Evolutionary conservation across 805 yeast genomes (phyloP), one percentile per base, ranked within the genome.

Genomic region (Ogataea sp.): DNA sequence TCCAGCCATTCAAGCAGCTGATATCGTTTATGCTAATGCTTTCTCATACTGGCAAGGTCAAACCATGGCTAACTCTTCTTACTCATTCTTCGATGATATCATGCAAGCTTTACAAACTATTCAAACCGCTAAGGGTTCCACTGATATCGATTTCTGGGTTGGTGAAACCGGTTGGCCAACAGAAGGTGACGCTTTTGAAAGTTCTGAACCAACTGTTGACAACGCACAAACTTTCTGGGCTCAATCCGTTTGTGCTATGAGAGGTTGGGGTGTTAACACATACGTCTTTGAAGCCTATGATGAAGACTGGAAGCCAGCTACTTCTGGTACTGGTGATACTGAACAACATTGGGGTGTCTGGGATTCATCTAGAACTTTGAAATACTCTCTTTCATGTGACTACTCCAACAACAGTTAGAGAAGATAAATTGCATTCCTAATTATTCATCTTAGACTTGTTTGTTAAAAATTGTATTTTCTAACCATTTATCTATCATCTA

Each of bases 11-110:
- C 53, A 76, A 61, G 89, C 87, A 38, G 70, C 94, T 36, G 97
- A 90, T 62, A 70, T 86, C 53, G 78, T 88, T 45, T 83, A 81
- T 61, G 95, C 96, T 56, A 90, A 90, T 60, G 97, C 96, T 37
- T 90, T 90, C 75, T 85, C 97, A 8, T 90, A 89, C 80, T 90
- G 97, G 97, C 97, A 90, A 71, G 97, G 97, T 33, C 97, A 88
- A 70, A 73, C 87, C 50, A 74, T 73, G 75, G 56, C 62, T 37
- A 89, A 89, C 62, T 76, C 96, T 21, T 78, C 95, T 15, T 85
- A 77, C 73, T 87, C 96, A 2, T 90, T 89, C 82, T 76, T 87
- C 50, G 97, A 89, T 61, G 97, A 90, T 63, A 86, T 90, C 63
- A 88, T 89, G 96, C 97, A 90, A 73, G 96, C 97, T 49, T 69